Conservation (phyloP, 2,329 filamentous ascomycete species). For the Xylariaceae sp. region DNA sequence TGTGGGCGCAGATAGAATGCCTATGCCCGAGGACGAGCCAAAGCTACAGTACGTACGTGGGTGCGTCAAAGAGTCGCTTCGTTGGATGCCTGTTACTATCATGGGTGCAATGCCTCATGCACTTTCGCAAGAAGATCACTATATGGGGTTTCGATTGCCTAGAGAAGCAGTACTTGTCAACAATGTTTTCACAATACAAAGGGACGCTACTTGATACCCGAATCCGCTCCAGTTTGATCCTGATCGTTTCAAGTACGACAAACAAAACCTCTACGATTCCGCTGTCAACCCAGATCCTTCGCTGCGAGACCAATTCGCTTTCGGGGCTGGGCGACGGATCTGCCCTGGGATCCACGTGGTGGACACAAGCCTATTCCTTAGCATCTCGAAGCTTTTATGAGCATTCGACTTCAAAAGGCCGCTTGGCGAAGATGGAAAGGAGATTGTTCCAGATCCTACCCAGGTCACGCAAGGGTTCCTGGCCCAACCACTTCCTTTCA, state of each 20-base stretch:
- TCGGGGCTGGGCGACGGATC: constrained; percentile 61
- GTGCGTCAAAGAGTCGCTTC: constrained; percentile 60
- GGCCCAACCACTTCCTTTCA: constrained; percentile 19
- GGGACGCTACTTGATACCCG: constrained; percentile 47
- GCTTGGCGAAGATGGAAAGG: constrained; percentile 17
- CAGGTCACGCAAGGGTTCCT: constrained; percentile 23
- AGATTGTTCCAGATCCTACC: constrained; percentile 20
- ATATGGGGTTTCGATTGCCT: constrained; percentile 50
- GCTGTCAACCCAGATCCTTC: constrained; percentile 43
- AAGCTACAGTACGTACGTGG: constrained; percentile 58
- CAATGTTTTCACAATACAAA: constrained; percentile 54
- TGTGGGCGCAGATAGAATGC: constrained; percentile 54
- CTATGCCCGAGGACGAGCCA: constrained; percentile 53
- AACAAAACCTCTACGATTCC: constrained; percentile 35
- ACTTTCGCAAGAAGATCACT: constrained; percentile 50
- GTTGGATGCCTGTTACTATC: constrained; percentile 52
- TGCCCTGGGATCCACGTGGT: constrained; percentile 64
- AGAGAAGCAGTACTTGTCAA: constrained; percentile 52
- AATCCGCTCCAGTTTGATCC: constrained; percentile 50
- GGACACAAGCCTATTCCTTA: constrained; percentile 54
- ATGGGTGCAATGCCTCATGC: constrained; percentile 50
- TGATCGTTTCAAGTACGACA: constrained; percentile 33
- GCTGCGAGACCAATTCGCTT: constrained; percentile 59
- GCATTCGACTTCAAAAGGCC: constrained; percentile 46
- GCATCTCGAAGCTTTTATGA: constrained; percentile 54